Percentiles rank a stretch among this genome's conserved stretches.
Evolutionary conservation across 164 flowering plant species (phyloP).

Genomic region (Aristolochia contorta): DNA sequence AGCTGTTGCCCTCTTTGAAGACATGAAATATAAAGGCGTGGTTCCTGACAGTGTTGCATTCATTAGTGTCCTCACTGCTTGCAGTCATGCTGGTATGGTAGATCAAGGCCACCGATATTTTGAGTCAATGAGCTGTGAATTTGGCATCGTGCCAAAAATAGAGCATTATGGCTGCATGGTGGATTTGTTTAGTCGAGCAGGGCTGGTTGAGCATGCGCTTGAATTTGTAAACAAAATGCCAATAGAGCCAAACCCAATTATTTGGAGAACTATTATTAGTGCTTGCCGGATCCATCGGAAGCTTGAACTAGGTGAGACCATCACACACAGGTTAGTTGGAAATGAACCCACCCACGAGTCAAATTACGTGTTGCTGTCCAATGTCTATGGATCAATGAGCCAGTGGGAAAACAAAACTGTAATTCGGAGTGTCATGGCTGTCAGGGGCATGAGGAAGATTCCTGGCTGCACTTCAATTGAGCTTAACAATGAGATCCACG

Average conservation of each 20-base stretch:
- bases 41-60: slow-evolving; percentile 11
- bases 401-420: slow-evolving; percentile 10
- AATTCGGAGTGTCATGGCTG: slow-evolving; percentile 9
- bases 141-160: slow-evolving; percentile 8
- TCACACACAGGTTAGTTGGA: slow-evolving; percentile 10
- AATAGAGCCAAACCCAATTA: slow-evolving; percentile 13
- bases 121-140: slow-evolving; percentile 5
- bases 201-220: slow-evolving; percentile 9
- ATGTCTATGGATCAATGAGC: slow-evolving; percentile 10
- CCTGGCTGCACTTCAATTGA: slow-evolving; percentile 14
- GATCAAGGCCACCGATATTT: slow-evolving; percentile 9
- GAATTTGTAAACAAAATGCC: slow-evolving; percentile 13
- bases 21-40: slow-evolving; percentile 10
- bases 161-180: slow-evolving; percentile 19
- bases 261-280: slow-evolving; percentile 8
- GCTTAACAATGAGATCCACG: slow-evolving; percentile 9
- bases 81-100: slow-evolving; percentile 16
- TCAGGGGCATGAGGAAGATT: slow-evolving; percentile 10
- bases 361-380: slow-evolving; percentile 12
- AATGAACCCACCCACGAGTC: slow-evolving; percentile 12
- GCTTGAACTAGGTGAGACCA: slow-evolving; percentile 8
- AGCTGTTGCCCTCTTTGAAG: slow-evolving; percentile 8
- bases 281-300: slow-evolving; percentile 16
- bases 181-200: slow-evolving; percentile 14
- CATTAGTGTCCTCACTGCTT: slow-evolving; percentile 14